Conservation (phyloP, 768 basidiomycete genomes). For the Multifurca ochricompacta region DNA sequence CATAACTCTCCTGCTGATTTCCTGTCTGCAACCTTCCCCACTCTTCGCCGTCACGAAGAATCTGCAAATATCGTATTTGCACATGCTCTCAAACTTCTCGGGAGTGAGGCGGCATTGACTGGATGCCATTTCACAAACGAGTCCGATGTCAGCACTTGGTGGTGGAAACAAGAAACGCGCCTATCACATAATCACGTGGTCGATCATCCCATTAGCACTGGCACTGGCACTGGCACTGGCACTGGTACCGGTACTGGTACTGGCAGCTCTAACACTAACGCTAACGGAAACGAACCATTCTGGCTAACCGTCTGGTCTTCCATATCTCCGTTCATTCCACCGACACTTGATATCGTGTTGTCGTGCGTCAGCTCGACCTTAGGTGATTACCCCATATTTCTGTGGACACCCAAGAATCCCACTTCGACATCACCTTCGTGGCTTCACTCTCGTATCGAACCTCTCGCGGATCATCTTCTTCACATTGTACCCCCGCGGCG, state of each 20-base stretch:
- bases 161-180: slow-evolving; percentile 23
- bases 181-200: slow-evolving; percentile 21
- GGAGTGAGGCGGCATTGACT: slow-evolving; percentile 32
- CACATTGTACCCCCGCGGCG: slow-evolving; percentile 35
- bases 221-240: too few species aligned
- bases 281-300: slow-evolving; percentile 26
- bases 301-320: slow-evolving; percentile 46
- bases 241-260: too few species aligned
- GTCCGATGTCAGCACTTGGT: slow-evolving; percentile 28
- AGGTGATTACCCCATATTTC: slow-evolving; percentile 45
- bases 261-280: too few species aligned
- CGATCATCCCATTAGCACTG: not conserved
- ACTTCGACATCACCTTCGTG: slow-evolving; percentile 26
- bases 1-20: slow-evolving; percentile 36
- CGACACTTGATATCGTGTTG: slow-evolving; percentile 37
- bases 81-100: slow-evolving; percentile 39
- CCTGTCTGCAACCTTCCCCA: slow-evolving; percentile 34
- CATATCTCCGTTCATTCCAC: slow-evolving; percentile 24
- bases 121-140: slow-evolving; percentile 31
- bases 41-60: slow-evolving; percentile 37
- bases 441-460: slow-evolving; percentile 31
- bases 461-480: slow-evolving; percentile 33
- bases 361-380: slow-evolving; percentile 39
- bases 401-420: slow-evolving; percentile 35
- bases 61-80: slow-evolving; percentile 48